These are phyloP conservation scores for Dissoconium aciculare DNA, from an alignment of 2,329 filamentous ascomycete species.

Conservation along the genomic window DNA sequence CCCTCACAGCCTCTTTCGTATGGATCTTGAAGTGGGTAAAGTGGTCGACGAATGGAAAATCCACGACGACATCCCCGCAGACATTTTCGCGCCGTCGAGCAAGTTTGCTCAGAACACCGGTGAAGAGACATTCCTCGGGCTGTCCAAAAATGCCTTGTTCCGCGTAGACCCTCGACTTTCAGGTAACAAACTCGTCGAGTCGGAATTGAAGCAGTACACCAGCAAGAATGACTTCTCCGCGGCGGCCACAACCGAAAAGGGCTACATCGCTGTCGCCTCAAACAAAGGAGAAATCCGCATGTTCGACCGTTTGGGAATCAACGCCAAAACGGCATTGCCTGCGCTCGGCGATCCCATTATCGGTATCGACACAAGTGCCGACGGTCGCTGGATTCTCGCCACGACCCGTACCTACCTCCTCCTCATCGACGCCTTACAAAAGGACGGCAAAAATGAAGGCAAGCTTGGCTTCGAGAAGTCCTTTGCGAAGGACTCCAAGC, in stretches of 20 bases:
- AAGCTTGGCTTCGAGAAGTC: constrained; percentile 95
- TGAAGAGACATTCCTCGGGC: constrained; percentile 86
- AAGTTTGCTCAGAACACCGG: constrained; percentile 97
- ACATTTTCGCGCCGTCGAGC: constrained; percentile 82
- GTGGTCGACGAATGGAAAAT: constrained; percentile 98
- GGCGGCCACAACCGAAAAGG: constrained; percentile 86
- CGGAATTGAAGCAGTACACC: constrained; percentile 84
- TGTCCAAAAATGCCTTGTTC: constrained; percentile 85
- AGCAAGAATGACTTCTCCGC: constrained; percentile 97
- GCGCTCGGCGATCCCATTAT: constrained; percentile 90
- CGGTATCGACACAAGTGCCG: constrained; percentile 85
- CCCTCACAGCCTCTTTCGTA: constrained; percentile 82
- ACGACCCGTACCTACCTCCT: constrained; percentile 91
- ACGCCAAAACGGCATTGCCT: constrained; percentile 92
- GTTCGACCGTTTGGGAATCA: constrained; percentile 90
- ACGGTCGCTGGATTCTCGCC: constrained; percentile 88
- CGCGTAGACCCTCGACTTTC: constrained; percentile 80
- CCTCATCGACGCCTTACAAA: constrained; percentile 80
- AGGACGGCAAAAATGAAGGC: constrained; percentile 87
- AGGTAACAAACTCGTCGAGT: constrained; percentile 83
- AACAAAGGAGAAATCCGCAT: constrained; percentile 96
- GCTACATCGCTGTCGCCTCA: constrained; percentile 89
- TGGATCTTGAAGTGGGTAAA: constrained; percentile 97
- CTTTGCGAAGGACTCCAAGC: constrained; percentile 85
- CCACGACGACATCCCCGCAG: constrained; percentile 86